Base-by-base conservation (phyloP, 1,139 yeast species). In the Candida glucosophila region DNA sequence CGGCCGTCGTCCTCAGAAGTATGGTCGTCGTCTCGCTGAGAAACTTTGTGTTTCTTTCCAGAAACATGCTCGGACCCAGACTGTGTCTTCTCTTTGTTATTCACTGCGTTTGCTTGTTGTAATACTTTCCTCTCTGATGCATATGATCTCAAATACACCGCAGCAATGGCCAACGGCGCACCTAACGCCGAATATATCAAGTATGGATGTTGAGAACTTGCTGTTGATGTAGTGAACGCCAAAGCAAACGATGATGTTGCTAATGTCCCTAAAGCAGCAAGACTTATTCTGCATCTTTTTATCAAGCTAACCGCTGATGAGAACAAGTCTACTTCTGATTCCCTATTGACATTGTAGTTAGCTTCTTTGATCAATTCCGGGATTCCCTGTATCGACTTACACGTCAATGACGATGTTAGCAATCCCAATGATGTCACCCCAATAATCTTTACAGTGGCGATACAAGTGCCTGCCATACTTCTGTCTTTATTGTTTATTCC, bases 381-480 rank as follows among this genome's bases (percentile, higher is more conserved):
- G 30, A 67, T 52, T 11, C 37, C 33, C 23, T 44, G 39, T 26
- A 52, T 37, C 2, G 69, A 46, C 28, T 66, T 62, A 34, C 53
- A 52, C 5, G 58, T 40, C 35, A 65, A 55, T 12, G 65, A 55
- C 11, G 60, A 52, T 10, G 72, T 50, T 35, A 69, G 52, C 35
- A 70, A 49, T 10, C 77, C 78, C 33, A 71, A 48, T 14, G 76
- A 67, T 8, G 71, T 56, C 17, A 62, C 64, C 15, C 77, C 78
- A 26, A 69, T 45, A 22, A 68, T 39, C 39, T 72, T 72, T 33
- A 68, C 58, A 24, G 66, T 51, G 25, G 69, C 61, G 33, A 69
- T 47, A 52, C 77, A 70, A 29, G 61, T 48, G n/a, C 69, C 68
- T 27, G 59, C 52, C 52, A 54, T 64, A 23, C 25, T 19, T 14